Evolutionary conservation across 2,329 filamentous ascomycete species (phyloP).

Genomic region (Colletotrichum graminicola): DNA sequence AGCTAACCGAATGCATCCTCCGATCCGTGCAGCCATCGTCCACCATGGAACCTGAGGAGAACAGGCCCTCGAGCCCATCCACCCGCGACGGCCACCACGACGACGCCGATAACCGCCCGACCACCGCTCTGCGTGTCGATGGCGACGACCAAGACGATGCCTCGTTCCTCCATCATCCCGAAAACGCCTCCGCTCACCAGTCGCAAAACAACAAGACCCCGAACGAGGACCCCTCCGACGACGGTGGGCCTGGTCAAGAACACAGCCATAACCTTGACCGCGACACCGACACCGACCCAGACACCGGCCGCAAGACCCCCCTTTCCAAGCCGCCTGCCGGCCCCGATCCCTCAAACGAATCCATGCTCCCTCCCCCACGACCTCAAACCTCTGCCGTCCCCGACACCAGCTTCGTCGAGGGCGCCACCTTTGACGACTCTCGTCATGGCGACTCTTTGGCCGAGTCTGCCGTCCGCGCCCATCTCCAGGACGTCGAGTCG

Average conservation of each 20-base stretch:
- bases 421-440: constrained; percentile 53
- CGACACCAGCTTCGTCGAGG: constrained; percentile 60
- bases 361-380: constrained; percentile 44
- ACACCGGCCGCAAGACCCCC: constrained; percentile 8
- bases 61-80: constrained; percentile 31
- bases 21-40: constrained; percentile 33
- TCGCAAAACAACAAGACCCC: constrained; percentile 37
- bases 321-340: constrained; percentile 23
- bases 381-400: constrained; percentile 38
- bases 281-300: neutral
- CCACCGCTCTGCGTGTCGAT: constrained; percentile 42
- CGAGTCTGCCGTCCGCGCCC: constrained; percentile 66
- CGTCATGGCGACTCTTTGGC: constrained; percentile 62
- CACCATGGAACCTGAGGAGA: constrained; percentile 55
- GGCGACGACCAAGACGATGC: constrained; percentile 33
- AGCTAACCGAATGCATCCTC: constrained; percentile 41
- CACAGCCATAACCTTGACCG: neutral
- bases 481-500: constrained; percentile 74
- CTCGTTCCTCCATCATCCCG: constrained; percentile 39
- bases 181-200: constrained; percentile 5
- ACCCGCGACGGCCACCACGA: constrained; percentile 44
- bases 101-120: constrained; percentile 44
- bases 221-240: constrained; percentile 9
- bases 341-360: constrained; percentile 29
- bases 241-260: neutral